Evolutionary conservation across 2,329 filamentous ascomycete genomes (phyloP).

Genomic region (Fusarium camptoceras): DNA sequence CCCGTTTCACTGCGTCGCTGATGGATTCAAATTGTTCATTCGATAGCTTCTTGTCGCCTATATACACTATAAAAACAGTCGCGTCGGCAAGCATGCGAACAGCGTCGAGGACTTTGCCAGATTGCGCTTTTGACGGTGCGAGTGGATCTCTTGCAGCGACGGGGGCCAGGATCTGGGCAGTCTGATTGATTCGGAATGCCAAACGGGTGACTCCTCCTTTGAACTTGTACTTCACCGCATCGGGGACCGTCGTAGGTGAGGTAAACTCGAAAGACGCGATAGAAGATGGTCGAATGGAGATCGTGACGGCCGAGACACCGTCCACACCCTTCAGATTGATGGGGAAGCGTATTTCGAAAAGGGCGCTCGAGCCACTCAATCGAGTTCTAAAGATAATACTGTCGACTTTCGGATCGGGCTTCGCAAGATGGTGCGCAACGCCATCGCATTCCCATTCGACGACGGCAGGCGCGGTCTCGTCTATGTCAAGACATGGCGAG

Average conservation of each 20-base stretch:
- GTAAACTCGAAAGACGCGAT: slow-evolving; percentile 20
- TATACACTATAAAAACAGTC: slow-evolving; percentile 20
- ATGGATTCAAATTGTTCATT: slow-evolving; percentile 24
- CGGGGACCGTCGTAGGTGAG: neutral
- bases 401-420: slow-evolving; percentile 26
- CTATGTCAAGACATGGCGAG: slow-evolving; percentile 19
- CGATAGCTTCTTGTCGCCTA: slow-evolving; percentile 19
- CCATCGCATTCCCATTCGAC: slow-evolving; percentile 18
- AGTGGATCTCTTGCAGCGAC: slow-evolving; percentile 1
- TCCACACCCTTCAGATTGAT: slow-evolving; percentile 28
- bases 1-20: slow-evolving; percentile 9
- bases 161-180: neutral
- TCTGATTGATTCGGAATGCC: neutral
- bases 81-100: slow-evolving; percentile 12
- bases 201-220: neutral
- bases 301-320: neutral
- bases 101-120: slow-evolving; percentile 26
- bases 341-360: slow-evolving; percentile 13
- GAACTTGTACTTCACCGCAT: slow-evolving; percentile 16
- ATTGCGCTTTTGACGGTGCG: slow-evolving; percentile 20
- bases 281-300: slow-evolving; percentile 24
- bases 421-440: slow-evolving; percentile 8
- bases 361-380: neutral
- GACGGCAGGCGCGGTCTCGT: slow-evolving; percentile 10
- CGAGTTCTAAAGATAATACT: slow-evolving; percentile 3